These are phyloP conservation scores for Periconia sp. DNA, from an alignment of 2,329 filamentous ascomycete genomes.

Conservation along the genomic window DNA sequence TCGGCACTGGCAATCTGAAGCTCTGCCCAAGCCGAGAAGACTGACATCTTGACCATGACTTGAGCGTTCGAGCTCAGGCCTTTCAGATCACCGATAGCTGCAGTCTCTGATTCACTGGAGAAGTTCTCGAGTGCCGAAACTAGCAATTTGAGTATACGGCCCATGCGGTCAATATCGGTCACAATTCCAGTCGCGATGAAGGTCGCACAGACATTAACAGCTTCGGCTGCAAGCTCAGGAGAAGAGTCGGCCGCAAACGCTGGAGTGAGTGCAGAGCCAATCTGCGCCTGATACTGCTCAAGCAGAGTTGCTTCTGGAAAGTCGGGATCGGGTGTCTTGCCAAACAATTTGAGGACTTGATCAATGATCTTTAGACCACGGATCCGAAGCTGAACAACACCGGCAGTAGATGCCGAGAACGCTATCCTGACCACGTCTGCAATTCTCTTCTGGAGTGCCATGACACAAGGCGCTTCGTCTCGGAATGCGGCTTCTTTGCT, in stretches of 20 bases:
- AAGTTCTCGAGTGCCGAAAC: conserved; percentile 93
- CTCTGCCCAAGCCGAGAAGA: conserved; percentile 97
- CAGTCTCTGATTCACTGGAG: conserved; percentile 78
- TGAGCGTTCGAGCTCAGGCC: conserved; percentile 94
- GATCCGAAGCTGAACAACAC: conserved; percentile 86
- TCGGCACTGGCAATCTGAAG: conserved; percentile 94
- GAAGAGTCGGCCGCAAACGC: conserved; percentile 96
- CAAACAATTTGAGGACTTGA: conserved; percentile 92
- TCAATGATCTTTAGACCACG: conserved; percentile 94
- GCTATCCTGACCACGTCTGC: conserved; percentile 96
- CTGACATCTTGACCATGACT: conserved; percentile 97
- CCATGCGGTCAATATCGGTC: conserved; percentile 98
- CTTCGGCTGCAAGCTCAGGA: conserved; percentile 91
- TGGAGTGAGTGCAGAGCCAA: conserved; percentile 93
- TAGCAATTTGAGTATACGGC: conserved; percentile 91
- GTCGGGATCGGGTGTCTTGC: conserved; percentile 92
- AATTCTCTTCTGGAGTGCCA: conserved; percentile 79
- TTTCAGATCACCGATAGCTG: conserved; percentile 89
- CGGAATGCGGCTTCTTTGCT: conserved; percentile 79
- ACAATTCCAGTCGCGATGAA: conserved; percentile 98
- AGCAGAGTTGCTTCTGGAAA: conserved; percentile 96
- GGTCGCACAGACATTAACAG: conserved; percentile 95
- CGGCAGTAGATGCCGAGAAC: conserved; percentile 94
- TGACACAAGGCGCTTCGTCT: conserved; percentile 78
- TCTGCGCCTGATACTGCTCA: conserved; percentile 98